phyloP scores from a whole-genome alignment of 352 stramenopile genomes.

The Pythium sp. region DNA sequence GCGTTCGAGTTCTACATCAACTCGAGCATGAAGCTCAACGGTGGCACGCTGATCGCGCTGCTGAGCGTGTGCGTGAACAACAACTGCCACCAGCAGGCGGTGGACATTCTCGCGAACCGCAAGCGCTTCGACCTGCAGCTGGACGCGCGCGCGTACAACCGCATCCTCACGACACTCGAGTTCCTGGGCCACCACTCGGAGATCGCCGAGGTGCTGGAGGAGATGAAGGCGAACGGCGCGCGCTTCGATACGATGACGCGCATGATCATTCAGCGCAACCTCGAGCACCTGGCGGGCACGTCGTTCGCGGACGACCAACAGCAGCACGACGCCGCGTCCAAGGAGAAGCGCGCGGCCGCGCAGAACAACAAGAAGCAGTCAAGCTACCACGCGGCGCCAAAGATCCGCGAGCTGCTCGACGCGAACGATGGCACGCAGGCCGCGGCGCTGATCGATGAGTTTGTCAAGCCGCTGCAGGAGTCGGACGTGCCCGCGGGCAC shows the following conservation, averaged over 20 bases:
- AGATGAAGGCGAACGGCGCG: slow-evolving; percentile 60
- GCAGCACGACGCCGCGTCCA: slow-evolving; percentile 19
- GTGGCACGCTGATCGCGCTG: slow-evolving; percentile 65
- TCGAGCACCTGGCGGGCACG: slow-evolving; percentile 35
- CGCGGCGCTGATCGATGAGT: slow-evolving; percentile 37
- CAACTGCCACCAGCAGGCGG: slow-evolving; percentile 64
- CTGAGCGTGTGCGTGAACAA: slow-evolving; percentile 69
- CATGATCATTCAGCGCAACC: slow-evolving; percentile 56
- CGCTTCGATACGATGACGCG: slow-evolving; percentile 58
- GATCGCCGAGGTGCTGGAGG: slow-evolving; percentile 50
- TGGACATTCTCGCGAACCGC: slow-evolving; percentile 73
- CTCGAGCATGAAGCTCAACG: slow-evolving; percentile 76
- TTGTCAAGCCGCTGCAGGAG: slow-evolving; percentile 32
- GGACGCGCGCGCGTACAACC: slow-evolving; percentile 69
- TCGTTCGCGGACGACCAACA: slow-evolving; percentile 31
- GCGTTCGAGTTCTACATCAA: slow-evolving; percentile 81
- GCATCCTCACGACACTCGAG: slow-evolving; percentile 68
- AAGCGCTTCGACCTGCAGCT: slow-evolving; percentile 73
- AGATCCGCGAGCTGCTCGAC: slow-evolving; percentile 46
- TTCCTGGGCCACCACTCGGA: slow-evolving; percentile 65
- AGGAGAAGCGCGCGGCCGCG: slow-evolving; percentile 20
- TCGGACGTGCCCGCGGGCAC: slow-evolving; percentile 36
- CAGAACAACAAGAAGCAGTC: slow-evolving; percentile 19
- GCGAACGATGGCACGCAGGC: slow-evolving; percentile 34
- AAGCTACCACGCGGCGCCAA: slow-evolving; percentile 27